These are phyloP conservation scores for Aspergillus mulundensis DNA, from an alignment of 495 filamentous ascomycete species.

Conservation along the genomic window DNA sequence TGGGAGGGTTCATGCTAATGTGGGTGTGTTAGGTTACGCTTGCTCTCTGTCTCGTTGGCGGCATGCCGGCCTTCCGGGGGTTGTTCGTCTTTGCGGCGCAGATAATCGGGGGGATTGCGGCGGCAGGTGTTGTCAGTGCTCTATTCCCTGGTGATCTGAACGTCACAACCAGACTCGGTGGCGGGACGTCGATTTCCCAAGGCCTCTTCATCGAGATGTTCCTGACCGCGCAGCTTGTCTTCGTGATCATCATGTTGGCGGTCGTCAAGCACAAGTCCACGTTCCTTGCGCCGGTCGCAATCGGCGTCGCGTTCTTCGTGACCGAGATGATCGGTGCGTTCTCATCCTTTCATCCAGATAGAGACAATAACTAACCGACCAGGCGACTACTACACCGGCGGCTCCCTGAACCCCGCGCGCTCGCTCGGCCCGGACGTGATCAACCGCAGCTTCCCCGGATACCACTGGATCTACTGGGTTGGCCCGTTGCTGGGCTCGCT, in stretches of 20 bases:
- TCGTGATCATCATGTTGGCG: constrained; percentile 79
- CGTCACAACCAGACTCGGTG: constrained; percentile 57
- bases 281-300: constrained; percentile 72
- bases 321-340: constrained; percentile 58
- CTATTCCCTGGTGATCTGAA: constrained; percentile 61
- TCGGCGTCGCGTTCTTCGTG: constrained; percentile 70
- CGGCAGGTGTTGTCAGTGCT: constrained; percentile 56
- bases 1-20: not conserved
- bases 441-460: constrained; percentile 54
- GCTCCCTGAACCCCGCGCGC: constrained; percentile 68
- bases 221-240: constrained; percentile 70
- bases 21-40: constrained; percentile 64
- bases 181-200: constrained; percentile 54
- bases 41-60: constrained; percentile 53
- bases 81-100: constrained; percentile 50
- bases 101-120: constrained; percentile 54
- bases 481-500: constrained; percentile 64
- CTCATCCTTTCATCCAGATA: too few species aligned
- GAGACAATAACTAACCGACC: not conserved
- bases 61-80: constrained; percentile 49
- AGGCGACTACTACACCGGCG: constrained; percentile 71
- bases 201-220: constrained; percentile 80
- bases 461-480: constrained; percentile 59
- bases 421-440: constrained; percentile 69
- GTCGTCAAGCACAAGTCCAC: constrained; percentile 80